Conservation (phyloP, 257 asterid genomes). For the Verbascum thapsus region DNA sequence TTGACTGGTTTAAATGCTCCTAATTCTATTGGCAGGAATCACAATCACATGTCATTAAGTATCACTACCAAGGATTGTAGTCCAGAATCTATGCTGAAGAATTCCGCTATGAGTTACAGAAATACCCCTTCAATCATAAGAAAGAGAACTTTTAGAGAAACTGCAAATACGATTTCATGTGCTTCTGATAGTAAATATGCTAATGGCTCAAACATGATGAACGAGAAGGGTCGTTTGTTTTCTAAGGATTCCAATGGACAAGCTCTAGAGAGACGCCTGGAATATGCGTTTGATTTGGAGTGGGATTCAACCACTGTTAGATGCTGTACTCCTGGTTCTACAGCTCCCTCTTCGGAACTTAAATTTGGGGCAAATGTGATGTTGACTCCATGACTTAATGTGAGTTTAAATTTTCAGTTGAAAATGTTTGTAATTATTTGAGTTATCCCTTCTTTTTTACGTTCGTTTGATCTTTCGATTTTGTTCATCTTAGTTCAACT, state of each 20-base stretch:
- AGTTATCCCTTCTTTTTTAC: neutral
- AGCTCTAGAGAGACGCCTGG: constrained; percentile 61
- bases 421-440: neutral
- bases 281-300: constrained; percentile 61
- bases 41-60: constrained; percentile 37
- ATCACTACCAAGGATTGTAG: constrained; percentile 39
- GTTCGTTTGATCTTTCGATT: neutral
- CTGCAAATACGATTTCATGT: constrained; percentile 23
- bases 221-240: constrained; percentile 23
- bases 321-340: constrained; percentile 42
- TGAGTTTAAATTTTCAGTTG: constrained; percentile 27
- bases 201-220: too few species aligned
- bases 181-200: constrained; percentile 31
- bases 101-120: constrained; percentile 66
- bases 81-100: constrained; percentile 64
- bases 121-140: constrained; percentile 73
- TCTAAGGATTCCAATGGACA: constrained; percentile 38
- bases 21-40: constrained; percentile 24
- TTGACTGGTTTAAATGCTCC: constrained; percentile 30
- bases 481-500: too few species aligned
- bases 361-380: constrained; percentile 36
- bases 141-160: constrained; percentile 38
- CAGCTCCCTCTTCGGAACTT: constrained; percentile 38
- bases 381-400: constrained; percentile 37
- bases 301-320: constrained; percentile 44